These are phyloP conservation scores for Cupressus sempervirens DNA, from an alignment of 75 land plant species.

Conservation along the genomic window DNA sequence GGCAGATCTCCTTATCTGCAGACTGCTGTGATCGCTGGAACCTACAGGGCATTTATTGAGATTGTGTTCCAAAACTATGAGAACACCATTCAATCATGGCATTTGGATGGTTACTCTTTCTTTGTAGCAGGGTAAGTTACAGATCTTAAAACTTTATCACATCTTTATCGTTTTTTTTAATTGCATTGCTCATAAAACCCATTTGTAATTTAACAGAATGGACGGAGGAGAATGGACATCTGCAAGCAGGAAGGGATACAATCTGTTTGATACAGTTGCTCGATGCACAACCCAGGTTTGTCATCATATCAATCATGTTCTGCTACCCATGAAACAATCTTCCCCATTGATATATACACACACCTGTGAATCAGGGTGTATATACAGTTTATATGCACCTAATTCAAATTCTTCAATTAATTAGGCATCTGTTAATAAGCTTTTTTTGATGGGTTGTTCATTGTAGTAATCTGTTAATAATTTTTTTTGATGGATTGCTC, in stretches of 20 bases:
- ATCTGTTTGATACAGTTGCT: slow-evolving; percentile 58
- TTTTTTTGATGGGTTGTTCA: too few species aligned
- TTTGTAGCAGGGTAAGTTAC: slow-evolving; percentile 87
- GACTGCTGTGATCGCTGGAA: slow-evolving; percentile 43
- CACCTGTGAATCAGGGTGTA: not conserved
- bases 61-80: slow-evolving; percentile 85
- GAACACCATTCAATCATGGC: slow-evolving; percentile 76
- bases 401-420: too few species aligned
- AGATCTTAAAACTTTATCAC: not conserved
- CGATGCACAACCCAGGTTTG: slow-evolving; percentile 81
- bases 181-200: not conserved
- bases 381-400: too few species aligned
- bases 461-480: too few species aligned
- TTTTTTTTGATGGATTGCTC: not conserved
- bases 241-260: slow-evolving; percentile 45
- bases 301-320: not conserved
- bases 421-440: too few species aligned
- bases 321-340: not conserved
- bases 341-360: not conserved
- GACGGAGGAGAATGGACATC: slow-evolving; percentile 59
- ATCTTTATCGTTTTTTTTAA: not conserved
- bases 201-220: slow-evolving; percentile 24
- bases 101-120: slow-evolving; percentile 77
- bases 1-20: slow-evolving; percentile 27
- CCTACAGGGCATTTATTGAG: slow-evolving; percentile 66